phyloP scores from a whole-genome alignment of 345 rosid species.

The Rhizophora apiculata region DNA sequence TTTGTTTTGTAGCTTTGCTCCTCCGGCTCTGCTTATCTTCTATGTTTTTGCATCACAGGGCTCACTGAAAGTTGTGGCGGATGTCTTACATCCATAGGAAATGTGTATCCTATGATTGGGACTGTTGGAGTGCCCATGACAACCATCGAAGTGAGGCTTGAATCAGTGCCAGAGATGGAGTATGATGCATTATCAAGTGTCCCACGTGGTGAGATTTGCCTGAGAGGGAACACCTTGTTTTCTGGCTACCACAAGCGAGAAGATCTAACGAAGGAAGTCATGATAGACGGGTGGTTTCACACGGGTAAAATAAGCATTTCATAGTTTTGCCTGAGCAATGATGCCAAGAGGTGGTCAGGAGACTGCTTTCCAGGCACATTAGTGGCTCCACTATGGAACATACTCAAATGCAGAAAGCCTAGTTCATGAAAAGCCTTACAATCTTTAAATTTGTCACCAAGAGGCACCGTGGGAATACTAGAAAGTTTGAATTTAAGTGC shows the following conservation, averaged over 20 bases:
- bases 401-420: no score
- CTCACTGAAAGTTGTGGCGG: slow-evolving; percentile 94
- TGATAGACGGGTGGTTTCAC: slow-evolving; percentile 90
- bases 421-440: no score
- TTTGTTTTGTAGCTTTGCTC: background rate
- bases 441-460: no score
- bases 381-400: background rate
- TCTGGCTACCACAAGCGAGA: slow-evolving; percentile 91
- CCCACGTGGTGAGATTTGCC: slow-evolving; percentile 86
- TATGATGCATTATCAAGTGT: slow-evolving; percentile 68
- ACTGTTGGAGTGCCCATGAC: slow-evolving; percentile 93
- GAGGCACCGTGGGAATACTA: no score
- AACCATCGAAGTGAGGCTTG: slow-evolving; percentile 85
- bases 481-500: no score
- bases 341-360: background rate
- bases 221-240: slow-evolving; percentile 75
- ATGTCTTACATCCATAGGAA: slow-evolving; percentile 69
- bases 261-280: slow-evolving; percentile 78
- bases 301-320: slow-evolving; percentile 49
- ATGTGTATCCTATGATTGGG: slow-evolving; percentile 79
- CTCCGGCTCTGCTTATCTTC: background rate
- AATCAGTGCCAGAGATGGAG: slow-evolving; percentile 91
- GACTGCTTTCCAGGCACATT: background rate
- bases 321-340: background rate
- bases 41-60: slow-evolving; percentile 40